A percentile compares a stretch with the other conserved stretches of the same genome.
Conservation (phyloP, 805 yeast species). For the Candida qinlingensis region DNA sequence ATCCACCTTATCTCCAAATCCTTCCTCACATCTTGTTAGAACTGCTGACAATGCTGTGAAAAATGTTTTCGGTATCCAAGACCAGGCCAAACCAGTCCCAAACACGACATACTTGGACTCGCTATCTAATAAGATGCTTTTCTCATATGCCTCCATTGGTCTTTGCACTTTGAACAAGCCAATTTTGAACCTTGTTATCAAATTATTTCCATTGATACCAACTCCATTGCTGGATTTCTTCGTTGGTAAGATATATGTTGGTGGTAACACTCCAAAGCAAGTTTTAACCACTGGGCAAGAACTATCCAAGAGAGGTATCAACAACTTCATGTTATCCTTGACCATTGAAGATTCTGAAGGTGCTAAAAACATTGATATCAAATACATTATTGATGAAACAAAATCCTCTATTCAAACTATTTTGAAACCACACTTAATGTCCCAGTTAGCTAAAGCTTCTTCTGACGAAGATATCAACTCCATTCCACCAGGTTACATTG, state of each 20-base stretch:
- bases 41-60: background rate
- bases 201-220: slow-evolving; percentile 71
- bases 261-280: slow-evolving; percentile 74
- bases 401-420: slow-evolving; percentile 61
- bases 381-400: slow-evolving; percentile 58
- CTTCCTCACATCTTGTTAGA: background rate
- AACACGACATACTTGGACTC: slow-evolving; percentile 42
- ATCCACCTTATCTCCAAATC: slow-evolving; percentile 3
- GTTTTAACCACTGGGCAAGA: slow-evolving; percentile 67
- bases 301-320: slow-evolving; percentile 67
- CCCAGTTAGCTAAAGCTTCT: slow-evolving; percentile 41
- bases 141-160: slow-evolving; percentile 66
- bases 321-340: slow-evolving; percentile 92
- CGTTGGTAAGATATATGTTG: slow-evolving; percentile 82
- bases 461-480: slow-evolving; percentile 44
- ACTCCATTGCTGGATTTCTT: slow-evolving; percentile 60
- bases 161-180: slow-evolving; percentile 61
- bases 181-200: slow-evolving; percentile 55
- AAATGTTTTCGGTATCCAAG: background rate
- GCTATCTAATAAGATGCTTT: slow-evolving; percentile 47
- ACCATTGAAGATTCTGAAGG: slow-evolving; percentile 94
- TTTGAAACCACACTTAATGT: slow-evolving; percentile 59
- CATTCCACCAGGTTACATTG: slow-evolving; percentile 88
- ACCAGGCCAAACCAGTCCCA: background rate
- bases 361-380: slow-evolving; percentile 50